A percentile compares a stretch with the other conserved stretches of the same genome.
Evolutionary conservation across 148 eudicot genomes (phyloP).

Genomic region (Euryodendron excelsum): DNA sequence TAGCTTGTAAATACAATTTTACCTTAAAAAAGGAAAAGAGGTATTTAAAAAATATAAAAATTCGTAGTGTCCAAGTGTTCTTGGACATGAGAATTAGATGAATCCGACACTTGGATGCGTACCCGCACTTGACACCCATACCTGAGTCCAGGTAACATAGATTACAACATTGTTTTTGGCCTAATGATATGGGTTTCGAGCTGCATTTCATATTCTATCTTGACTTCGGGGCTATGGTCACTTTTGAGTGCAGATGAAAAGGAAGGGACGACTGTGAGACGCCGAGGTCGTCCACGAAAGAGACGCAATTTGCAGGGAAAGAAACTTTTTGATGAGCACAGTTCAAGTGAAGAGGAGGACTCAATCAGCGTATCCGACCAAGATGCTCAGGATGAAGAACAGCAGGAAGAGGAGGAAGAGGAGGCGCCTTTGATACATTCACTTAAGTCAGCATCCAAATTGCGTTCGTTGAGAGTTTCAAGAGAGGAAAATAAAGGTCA

Average conservation of each 20-base stretch:
- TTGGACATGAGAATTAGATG: too few relatives aligned
- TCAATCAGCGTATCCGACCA: slow-evolving; percentile 73
- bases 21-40: too few relatives aligned
- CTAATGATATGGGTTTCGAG: not conserved
- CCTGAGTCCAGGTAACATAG: too few relatives aligned
- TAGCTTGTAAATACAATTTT: too few relatives aligned
- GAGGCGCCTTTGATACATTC: slow-evolving; percentile 71
- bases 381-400: slow-evolving; percentile 63
- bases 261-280: slow-evolving; percentile 60
- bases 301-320: slow-evolving; percentile 61
- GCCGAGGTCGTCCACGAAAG: slow-evolving; percentile 78
- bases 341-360: slow-evolving; percentile 92
- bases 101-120: too few relatives aligned
- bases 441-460: slow-evolving; percentile 63
- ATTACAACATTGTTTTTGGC: not conserved
- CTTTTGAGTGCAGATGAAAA: slow-evolving; percentile 54
- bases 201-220: not conserved
- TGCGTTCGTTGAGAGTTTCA: slow-evolving; percentile 54
- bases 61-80: too few relatives aligned
- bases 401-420: slow-evolving; percentile 70
- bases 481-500: slow-evolving; percentile 41
- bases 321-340: slow-evolving; percentile 78
- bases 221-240: slow-evolving; percentile 20
- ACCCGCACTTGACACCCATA: too few relatives aligned
- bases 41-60: too few relatives aligned